These are phyloP conservation scores for Ophiostoma angusticollis DNA, from an alignment of 2,329 filamentous ascomycete species.

Conservation along the genomic window DNA sequence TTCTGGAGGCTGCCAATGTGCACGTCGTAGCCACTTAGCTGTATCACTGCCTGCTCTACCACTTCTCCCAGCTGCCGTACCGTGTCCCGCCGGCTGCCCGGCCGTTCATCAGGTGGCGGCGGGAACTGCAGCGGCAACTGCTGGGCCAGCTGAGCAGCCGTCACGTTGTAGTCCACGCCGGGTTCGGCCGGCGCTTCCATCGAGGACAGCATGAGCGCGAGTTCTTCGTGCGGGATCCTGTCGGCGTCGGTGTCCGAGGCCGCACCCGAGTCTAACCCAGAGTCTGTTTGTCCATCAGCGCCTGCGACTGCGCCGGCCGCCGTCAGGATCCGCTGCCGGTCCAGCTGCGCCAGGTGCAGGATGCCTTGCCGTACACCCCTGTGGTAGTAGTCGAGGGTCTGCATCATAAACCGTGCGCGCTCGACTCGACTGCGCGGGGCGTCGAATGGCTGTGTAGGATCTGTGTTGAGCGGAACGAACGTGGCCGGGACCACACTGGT, in stretches of 20 bases:
- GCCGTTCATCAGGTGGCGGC: slow-evolving; percentile 1
- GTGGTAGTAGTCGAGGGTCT: slow-evolving; percentile 21
- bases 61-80: slow-evolving; percentile 14
- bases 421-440: slow-evolving; percentile 18
- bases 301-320: slow-evolving; percentile 2
- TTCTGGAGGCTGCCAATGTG: slow-evolving; percentile 16
- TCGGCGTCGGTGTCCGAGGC: neutral
- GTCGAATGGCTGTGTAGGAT: slow-evolving; percentile 19
- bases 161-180: slow-evolving; percentile 16
- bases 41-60: slow-evolving; percentile 11
- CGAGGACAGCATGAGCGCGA: slow-evolving; percentile 17
- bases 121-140: slow-evolving; percentile 7
- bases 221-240: slow-evolving; percentile 14
- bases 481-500: slow-evolving; percentile 19
- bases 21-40: slow-evolving; percentile 15
- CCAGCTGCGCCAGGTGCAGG: slow-evolving; percentile 22
- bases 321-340: slow-evolving; percentile 20
- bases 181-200: slow-evolving; percentile 17
- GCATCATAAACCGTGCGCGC: slow-evolving; percentile 19
- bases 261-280: neutral
- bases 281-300: neutral
- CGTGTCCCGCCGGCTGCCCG: slow-evolving; percentile 5
- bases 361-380: slow-evolving; percentile 21
- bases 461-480: slow-evolving; percentile 22
- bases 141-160: slow-evolving; percentile 2